A percentile compares a stretch with the other conserved stretches of the same genome.
Evolutionary conservation across 306 rosid species (phyloP).

Genomic region (Cucurbita ficifolia): DNA sequence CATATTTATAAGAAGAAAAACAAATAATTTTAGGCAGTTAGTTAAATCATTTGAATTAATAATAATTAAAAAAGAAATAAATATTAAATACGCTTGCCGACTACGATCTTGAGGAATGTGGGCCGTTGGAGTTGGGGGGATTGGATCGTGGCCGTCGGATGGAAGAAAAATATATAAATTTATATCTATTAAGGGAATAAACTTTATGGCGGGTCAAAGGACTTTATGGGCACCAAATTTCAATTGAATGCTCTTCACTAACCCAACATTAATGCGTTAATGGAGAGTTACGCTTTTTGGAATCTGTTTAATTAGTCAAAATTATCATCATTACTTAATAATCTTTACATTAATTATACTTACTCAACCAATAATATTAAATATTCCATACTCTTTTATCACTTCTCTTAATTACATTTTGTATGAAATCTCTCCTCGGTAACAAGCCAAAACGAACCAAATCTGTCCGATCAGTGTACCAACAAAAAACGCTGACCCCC

Average conservation of each 20-base stretch:
- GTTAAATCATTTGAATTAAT: not conserved
- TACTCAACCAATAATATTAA: too few relatives aligned
- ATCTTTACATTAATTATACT: not conserved
- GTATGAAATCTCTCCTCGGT: too few relatives aligned
- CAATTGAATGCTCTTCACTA: slow-evolving; percentile 11
- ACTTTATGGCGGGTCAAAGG: slow-evolving; percentile 8
- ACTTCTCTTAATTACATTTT: too few relatives aligned
- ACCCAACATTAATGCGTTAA: slow-evolving; percentile 4
- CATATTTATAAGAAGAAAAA: slow-evolving; percentile 3
- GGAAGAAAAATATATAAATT: not conserved
- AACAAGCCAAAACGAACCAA: too few relatives aligned
- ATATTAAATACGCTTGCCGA: slow-evolving; percentile 5
- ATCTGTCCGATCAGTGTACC: too few relatives aligned
- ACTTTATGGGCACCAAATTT: not conserved
- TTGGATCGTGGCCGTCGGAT: not conserved
- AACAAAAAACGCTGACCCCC: too few relatives aligned
- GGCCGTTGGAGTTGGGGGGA: not conserved
- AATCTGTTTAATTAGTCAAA: not conserved
- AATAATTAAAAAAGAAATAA: not conserved
- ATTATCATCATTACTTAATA: slow-evolving; percentile 8
- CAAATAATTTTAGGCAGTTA: not conserved
- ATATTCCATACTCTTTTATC: too few relatives aligned
- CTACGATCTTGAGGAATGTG: not conserved
- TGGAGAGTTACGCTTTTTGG: not conserved
- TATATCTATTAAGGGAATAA: not conserved